Conservation (phyloP, 345 rosid genomes). For the Nasturtium officinale region DNA sequence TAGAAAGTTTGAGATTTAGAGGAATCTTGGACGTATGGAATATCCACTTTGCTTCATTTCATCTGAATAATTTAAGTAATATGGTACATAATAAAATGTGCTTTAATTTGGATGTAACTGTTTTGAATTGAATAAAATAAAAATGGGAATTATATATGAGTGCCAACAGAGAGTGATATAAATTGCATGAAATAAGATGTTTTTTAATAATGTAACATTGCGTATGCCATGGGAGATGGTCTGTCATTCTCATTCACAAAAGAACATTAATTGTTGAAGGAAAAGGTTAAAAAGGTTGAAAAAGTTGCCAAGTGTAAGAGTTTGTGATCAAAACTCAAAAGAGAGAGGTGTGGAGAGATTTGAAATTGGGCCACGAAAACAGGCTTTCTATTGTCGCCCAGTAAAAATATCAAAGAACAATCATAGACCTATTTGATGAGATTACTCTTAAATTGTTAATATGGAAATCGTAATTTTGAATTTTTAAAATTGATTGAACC, state of each 20-base stretch:
- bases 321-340: not conserved
- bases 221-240: not conserved
- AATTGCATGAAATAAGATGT: not conserved
- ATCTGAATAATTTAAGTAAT: not conserved
- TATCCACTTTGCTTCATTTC: slow-evolving; percentile 41
- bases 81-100: not conserved
- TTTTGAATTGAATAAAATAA: slow-evolving; percentile 1
- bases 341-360: not conserved
- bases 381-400: not conserved
- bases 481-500: no score
- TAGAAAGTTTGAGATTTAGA: slow-evolving; percentile 33
- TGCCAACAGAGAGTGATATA: not conserved
- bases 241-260: not conserved
- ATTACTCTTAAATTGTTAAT: no score
- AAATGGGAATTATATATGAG: not conserved
- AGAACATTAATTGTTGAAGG: not conserved
- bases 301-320: not conserved
- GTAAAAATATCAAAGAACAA: not conserved
- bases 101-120: slow-evolving; percentile 1
- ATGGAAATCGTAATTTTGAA: no score
- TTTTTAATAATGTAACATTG: not conserved
- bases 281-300: not conserved
- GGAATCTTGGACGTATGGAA: slow-evolving; percentile 40
- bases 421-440: no score
- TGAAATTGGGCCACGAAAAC: not conserved